Percentiles rank a stretch among this genome's conserved stretches.
Conservation (phyloP, 2,329 filamentous ascomycete genomes). For the Neopestalotiopsis sp. region DNA sequence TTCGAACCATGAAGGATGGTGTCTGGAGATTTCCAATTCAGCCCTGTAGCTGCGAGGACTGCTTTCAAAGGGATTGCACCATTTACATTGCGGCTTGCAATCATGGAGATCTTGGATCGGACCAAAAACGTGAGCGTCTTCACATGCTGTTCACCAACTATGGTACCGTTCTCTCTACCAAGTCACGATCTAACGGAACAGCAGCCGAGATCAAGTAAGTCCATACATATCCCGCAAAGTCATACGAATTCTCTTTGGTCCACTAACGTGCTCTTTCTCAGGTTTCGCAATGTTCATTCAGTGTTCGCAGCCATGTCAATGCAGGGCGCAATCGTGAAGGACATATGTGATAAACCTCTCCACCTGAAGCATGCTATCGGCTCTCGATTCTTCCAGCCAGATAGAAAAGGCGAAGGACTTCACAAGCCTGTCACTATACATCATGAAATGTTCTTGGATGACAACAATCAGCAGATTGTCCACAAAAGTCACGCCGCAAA, state of each 20-base stretch:
- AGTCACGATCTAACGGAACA: background rate
- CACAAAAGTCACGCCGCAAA: background rate
- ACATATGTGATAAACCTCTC: background rate
- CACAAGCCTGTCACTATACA: too few relatives aligned
- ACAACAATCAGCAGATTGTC: too few relatives aligned
- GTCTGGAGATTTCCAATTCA: constrained; percentile 17
- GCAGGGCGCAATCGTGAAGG: background rate
- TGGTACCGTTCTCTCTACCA: constrained; percentile 16
- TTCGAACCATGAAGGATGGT: background rate
- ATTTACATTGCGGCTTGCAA: constrained; percentile 23
- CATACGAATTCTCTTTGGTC: background rate
- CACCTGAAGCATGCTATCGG: constrained; percentile 7
- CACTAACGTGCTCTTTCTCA: background rate
- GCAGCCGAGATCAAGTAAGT: background rate
- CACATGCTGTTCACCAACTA: constrained; percentile 23
- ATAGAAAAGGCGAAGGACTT: too few relatives aligned
- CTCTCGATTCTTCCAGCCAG: constrained; percentile 4
- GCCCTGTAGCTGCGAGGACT: constrained; percentile 25
- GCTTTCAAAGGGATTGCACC: constrained; percentile 21
- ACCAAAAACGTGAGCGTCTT: background rate
- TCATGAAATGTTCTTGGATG: too few relatives aligned
- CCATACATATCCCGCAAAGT: background rate
- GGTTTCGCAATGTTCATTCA: background rate
- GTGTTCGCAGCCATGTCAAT: background rate
- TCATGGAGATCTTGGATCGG: background rate